Evolutionary conservation across 2,329 filamentous ascomycete genomes (phyloP).

Genomic region (Phoma herbarum): DNA sequence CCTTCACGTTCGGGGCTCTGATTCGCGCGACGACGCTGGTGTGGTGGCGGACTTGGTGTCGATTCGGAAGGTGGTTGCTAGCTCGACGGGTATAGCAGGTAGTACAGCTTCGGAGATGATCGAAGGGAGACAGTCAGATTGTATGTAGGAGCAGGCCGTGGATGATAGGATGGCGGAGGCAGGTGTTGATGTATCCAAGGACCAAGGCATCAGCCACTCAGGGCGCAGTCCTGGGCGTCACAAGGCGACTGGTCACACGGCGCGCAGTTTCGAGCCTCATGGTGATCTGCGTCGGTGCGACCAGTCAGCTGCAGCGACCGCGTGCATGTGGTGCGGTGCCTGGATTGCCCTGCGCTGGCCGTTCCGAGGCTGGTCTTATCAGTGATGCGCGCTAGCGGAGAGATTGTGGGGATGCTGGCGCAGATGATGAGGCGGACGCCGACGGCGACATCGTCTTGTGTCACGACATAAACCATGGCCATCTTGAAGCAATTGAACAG

Average conservation of each 20-base stretch:
- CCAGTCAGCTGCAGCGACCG: constrained; percentile 36
- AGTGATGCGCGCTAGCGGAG: constrained; percentile 13
- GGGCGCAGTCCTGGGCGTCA: constrained; percentile 40
- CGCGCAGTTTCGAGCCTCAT: constrained; percentile 43
- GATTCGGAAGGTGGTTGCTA: constrained; percentile 33
- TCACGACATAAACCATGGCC: not conserved
- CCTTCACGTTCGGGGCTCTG: constrained; percentile 28
- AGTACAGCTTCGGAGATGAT: constrained; percentile 3
- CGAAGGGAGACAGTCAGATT: constrained; percentile 4
- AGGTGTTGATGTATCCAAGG: constrained; percentile 10
- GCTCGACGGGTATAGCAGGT: constrained; percentile 15
- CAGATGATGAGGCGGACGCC: constrained; percentile 11
- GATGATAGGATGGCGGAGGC: not conserved
- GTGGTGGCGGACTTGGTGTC: constrained; percentile 18
- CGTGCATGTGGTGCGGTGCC: constrained; percentile 23
- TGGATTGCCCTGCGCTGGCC: constrained; percentile 25
- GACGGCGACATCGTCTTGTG: not conserved
- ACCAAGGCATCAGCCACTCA: constrained; percentile 45
- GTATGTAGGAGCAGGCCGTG: not conserved
- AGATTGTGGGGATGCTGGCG: constrained; percentile 17
- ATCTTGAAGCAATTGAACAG: too few species aligned
- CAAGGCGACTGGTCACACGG: constrained; percentile 39
- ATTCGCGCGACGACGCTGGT: constrained; percentile 29
- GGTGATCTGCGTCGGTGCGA: constrained; percentile 35
- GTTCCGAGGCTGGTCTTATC: constrained; percentile 20